Base-by-base conservation (phyloP, 2,329 filamentous ascomycete species). In the Botrytis hyacinthi region DNA sequence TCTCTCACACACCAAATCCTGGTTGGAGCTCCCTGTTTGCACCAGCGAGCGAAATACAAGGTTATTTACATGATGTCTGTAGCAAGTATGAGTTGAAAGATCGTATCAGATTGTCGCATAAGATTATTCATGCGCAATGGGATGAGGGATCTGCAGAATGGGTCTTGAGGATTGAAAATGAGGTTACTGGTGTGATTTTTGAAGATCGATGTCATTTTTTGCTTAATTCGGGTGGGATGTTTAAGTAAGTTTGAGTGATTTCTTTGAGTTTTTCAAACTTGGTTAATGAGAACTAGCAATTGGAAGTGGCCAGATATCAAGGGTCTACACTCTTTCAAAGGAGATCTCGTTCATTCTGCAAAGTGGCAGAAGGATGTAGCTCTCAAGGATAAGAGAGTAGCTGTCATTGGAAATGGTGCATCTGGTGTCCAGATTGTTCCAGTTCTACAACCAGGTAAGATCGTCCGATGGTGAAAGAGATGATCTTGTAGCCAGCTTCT, bases 251-350 rank as follows among this genome's bases (percentile, higher is more conserved):
- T 40, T 54, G 16, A 32, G 10, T 35, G 4, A n/a, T n/a, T 40
- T 5, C n/a, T 22, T 20, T 20, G 5, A 46, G 44, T 40, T 0
- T 26, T 40, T 1, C 0, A 61, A 16, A n/a, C 12, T 1, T 26
- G 65, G 29, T 37, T 70, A 37, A 71, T 14, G 71, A 42, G 4
- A 18, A 5, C 59, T 18, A 78, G 76, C 76, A 86, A 86, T 20
- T 92, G 89, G 89, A 88, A 86, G 74, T 81, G 91, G 2, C 90
- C 90, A 0, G 82, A 88, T 42, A 90, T 90, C 75, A 85, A 86
- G 1, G 89, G 89, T 0, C 84, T 90, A 26, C 51, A 76, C 44
- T 59, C 60, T 44, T 78, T 77, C 71, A 74, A 86, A 78, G 89
- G 89, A 0, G 74, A 84, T 0, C 81, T 91, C 0, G 83, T 88